Conservation (phyloP, 768 basidiomycete genomes). For the Tubosaeta brunneosetosa region DNA sequence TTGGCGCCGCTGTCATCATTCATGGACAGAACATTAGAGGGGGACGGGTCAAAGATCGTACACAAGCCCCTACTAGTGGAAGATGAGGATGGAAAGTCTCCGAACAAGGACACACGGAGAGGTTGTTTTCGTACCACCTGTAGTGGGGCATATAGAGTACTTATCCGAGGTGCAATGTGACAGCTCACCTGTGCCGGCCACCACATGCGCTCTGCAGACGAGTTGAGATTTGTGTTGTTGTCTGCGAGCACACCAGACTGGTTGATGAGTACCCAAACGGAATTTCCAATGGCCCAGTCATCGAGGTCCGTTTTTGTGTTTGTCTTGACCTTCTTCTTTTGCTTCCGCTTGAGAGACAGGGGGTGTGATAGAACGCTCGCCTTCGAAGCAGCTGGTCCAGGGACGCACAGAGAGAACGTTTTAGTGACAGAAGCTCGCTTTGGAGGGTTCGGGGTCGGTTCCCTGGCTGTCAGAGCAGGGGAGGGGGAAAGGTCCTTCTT, state of each 20-base stretch:
- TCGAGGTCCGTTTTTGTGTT: neutral
- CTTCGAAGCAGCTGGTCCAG: conserved; percentile 7
- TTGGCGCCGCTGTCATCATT: conserved; percentile 29
- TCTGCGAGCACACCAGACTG: conserved; percentile 34
- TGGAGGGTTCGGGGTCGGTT: neutral
- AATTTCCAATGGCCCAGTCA: conserved; percentile 31
- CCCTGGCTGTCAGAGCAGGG: conserved; percentile 6
- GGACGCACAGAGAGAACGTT: conserved; percentile 9
- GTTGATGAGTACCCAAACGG: conserved; percentile 54
- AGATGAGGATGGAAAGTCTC: conserved; percentile 26
- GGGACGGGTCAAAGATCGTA: conserved; percentile 31
- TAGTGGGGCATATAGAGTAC: conserved; percentile 6
- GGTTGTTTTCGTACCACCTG: conserved; percentile 26
- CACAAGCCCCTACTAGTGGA: conserved; percentile 22
- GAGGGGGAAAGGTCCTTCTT: conserved; percentile 16
- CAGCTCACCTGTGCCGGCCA: conserved; percentile 65
- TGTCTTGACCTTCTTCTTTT: conserved; percentile 9
- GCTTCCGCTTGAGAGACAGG: conserved; percentile 20
- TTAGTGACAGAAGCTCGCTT: conserved; percentile 10
- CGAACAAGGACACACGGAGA: conserved; percentile 29
- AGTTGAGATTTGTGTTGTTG: conserved; percentile 20
- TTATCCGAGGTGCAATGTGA: neutral
- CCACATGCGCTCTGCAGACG: conserved; percentile 41
- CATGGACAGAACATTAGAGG: conserved; percentile 41
- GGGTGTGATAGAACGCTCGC: conserved; percentile 16